Percentiles rank a stretch among this genome's conserved stretches.
Conservation (phyloP, 257 asterid genomes). For the Scutellaria baicalensis region DNA sequence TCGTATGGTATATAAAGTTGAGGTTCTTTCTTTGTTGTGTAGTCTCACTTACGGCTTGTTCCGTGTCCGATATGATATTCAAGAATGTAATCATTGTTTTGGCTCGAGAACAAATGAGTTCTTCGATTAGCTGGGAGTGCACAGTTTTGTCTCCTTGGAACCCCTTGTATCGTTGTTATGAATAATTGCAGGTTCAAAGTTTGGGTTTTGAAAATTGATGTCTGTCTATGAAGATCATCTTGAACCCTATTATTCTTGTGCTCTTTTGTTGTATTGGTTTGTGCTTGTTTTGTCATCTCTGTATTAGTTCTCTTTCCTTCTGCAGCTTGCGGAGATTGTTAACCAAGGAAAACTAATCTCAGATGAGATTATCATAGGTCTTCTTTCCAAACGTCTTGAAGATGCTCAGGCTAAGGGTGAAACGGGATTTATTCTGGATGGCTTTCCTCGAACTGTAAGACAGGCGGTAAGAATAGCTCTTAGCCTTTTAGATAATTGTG, state of each 20-base stretch:
- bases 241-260: not conserved
- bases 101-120: not conserved
- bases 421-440: conserved; percentile 90
- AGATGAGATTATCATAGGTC: conserved; percentile 78
- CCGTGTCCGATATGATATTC: not conserved
- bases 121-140: not conserved
- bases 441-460: conserved; percentile 93
- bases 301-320: conserved; percentile 13
- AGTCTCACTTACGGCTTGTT: not conserved
- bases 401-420: conserved; percentile 78
- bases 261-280: not conserved
- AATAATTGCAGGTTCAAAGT: not conserved
- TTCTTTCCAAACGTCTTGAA: conserved; percentile 81
- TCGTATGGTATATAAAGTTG: not conserved
- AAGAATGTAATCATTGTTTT: not conserved
- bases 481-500: not conserved
- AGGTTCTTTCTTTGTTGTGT: not conserved
- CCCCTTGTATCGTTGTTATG: not conserved
- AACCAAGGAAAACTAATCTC: conserved; percentile 82
- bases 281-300: not conserved
- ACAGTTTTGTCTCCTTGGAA: no score
- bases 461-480: conserved; percentile 70
- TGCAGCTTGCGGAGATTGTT: conserved; percentile 84
- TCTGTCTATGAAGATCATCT: not conserved
- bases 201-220: conserved; percentile 8